These are phyloP conservation scores for Ophiocordyceps camponoti-rufipedis DNA, from an alignment of 2,329 filamentous ascomycete species.

Conservation along the genomic window DNA sequence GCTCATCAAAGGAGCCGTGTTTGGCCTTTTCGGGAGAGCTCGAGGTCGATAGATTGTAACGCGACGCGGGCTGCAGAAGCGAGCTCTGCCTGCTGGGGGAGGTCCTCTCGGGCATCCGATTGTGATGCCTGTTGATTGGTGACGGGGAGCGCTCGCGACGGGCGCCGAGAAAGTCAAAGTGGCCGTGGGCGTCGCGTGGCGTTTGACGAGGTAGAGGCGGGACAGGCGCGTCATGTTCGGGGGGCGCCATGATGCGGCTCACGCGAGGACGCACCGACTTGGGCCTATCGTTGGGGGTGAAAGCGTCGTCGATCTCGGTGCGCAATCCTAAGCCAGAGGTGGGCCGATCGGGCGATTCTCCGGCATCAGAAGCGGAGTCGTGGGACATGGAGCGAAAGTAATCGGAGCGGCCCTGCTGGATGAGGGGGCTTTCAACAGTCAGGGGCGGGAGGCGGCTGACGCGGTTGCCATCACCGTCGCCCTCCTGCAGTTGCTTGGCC, in stretches of 20 bases:
- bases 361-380: slow-evolving; percentile 32
- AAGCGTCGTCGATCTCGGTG: slow-evolving; percentile 39
- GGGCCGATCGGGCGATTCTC: slow-evolving; percentile 10
- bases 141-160: slow-evolving; percentile 40
- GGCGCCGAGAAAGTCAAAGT: slow-evolving; percentile 28
- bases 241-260: slow-evolving; percentile 39
- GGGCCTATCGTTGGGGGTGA: slow-evolving; percentile 36
- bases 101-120: slow-evolving; percentile 11
- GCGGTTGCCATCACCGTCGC: slow-evolving; percentile 52
- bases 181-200: slow-evolving; percentile 20
- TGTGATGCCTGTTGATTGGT: slow-evolving; percentile 23
- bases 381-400: slow-evolving; percentile 64
- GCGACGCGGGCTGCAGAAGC: slow-evolving; percentile 15
- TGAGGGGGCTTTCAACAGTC: slow-evolving; percentile 64
- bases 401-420: slow-evolving; percentile 55
- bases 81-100: slow-evolving; percentile 15
- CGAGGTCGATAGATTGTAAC: slow-evolving; percentile 11
- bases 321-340: slow-evolving; percentile 23
- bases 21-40: slow-evolving; percentile 27
- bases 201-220: slow-evolving; percentile 23
- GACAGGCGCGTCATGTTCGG: slow-evolving; percentile 27
- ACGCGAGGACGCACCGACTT: slow-evolving; percentile 59
- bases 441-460: slow-evolving; percentile 75
- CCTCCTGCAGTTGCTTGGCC: slow-evolving; percentile 72
- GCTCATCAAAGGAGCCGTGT: slow-evolving; percentile 29